Conservation (phyloP, 192 early-diverging fungal species). For the Coemansia sp. region DNA sequence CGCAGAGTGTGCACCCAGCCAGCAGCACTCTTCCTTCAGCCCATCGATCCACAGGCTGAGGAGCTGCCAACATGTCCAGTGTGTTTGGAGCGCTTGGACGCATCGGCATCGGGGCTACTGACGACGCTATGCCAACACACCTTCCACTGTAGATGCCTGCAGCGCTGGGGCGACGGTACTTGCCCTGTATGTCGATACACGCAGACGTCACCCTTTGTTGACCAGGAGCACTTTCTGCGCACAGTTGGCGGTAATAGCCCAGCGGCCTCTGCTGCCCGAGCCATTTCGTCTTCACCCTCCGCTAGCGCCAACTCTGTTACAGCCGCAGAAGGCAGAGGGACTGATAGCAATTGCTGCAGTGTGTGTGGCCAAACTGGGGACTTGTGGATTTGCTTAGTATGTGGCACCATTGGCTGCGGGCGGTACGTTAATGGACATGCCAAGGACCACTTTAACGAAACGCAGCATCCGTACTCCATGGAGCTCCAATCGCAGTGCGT, state of each 20-base stretch:
- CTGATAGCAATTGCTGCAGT: slow-evolving; percentile 60
- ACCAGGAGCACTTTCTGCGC: slow-evolving; percentile 29
- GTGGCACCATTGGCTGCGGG: slow-evolving; percentile 94
- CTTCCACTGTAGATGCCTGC: slow-evolving; percentile 90
- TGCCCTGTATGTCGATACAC: slow-evolving; percentile 93
- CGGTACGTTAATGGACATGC: slow-evolving; percentile 90
- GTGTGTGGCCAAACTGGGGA: slow-evolving; percentile 73
- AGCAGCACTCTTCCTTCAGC: slow-evolving; percentile 27
- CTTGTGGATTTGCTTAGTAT: slow-evolving; percentile 97
- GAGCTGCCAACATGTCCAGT: slow-evolving; percentile 96
- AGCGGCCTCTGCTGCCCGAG: background rate
- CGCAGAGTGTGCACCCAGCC: slow-evolving; percentile 8
- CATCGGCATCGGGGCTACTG: slow-evolving; percentile 79
- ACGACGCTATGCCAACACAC: slow-evolving; percentile 95
- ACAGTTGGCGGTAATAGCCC: slow-evolving; percentile 16
- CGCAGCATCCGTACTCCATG: slow-evolving; percentile 83
- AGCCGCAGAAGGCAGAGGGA: slow-evolving; percentile 14
- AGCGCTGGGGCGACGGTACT: slow-evolving; percentile 86
- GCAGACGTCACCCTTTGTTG: slow-evolving; percentile 52
- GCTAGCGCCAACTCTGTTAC: background rate
- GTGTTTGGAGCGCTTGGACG: slow-evolving; percentile 94
- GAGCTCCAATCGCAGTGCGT: slow-evolving; percentile 95
- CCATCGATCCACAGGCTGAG: slow-evolving; percentile 4
- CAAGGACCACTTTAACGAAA: slow-evolving; percentile 79
- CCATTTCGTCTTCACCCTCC: background rate